Percentiles rank a stretch among this genome's conserved stretches.
Evolutionary conservation across 768 basidiomycete genomes (phyloP).

Genomic region (Agaricus sinodeliciosus): DNA sequence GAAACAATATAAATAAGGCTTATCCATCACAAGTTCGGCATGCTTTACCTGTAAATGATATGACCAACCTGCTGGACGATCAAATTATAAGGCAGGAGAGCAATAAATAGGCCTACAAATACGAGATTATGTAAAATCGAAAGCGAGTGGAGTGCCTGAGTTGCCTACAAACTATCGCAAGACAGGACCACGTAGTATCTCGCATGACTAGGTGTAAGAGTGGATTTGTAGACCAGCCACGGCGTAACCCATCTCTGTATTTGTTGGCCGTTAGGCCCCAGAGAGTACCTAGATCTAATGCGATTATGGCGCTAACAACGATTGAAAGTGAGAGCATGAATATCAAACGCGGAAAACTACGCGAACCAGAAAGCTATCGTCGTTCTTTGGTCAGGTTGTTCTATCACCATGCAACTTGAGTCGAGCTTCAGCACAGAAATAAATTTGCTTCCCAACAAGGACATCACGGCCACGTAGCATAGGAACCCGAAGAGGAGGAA

Average conservation of each 20-base stretch:
- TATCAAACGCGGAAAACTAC: not conserved
- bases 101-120: not conserved
- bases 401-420: not conserved
- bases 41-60: not conserved
- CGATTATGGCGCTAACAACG: not conserved
- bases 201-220: conserved; percentile 3
- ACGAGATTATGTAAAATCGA: not conserved
- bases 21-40: too few species aligned
- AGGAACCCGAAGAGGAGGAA: not conserved
- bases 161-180: not conserved
- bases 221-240: conserved; percentile 3
- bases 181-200: not conserved
- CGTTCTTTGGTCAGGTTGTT: not conserved
- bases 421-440: not conserved
- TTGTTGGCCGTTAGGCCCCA: not conserved
- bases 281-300: not conserved
- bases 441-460: not conserved
- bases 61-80: not conserved
- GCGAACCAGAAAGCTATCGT: not conserved
- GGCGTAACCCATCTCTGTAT: not conserved
- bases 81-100: not conserved
- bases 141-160: too few species aligned
- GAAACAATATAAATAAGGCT: not conserved
- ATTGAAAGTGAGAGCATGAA: not conserved
- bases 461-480: not conserved